Evolutionary conservation across 768 basidiomycete genomes (phyloP).

Genomic region (Agrocybe pediades): DNA sequence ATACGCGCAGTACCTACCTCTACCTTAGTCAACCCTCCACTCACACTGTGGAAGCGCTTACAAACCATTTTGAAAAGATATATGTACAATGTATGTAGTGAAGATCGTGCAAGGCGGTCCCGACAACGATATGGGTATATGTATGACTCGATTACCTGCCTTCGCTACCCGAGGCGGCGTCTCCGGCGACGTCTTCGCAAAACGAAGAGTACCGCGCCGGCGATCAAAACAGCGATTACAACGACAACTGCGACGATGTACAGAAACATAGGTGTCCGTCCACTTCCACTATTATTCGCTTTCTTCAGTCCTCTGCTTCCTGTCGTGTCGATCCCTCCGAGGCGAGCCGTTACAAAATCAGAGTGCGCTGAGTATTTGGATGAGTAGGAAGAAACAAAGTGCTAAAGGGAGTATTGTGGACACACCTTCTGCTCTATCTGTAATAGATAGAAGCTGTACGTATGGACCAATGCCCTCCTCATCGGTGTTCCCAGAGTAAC

Average conservation of each 20-base stretch:
- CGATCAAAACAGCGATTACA: slow-evolving; percentile 11
- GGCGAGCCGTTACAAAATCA: slow-evolving; percentile 36
- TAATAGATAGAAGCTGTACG: slow-evolving; percentile 63
- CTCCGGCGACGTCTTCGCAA: slow-evolving; percentile 13
- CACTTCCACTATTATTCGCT: not conserved
- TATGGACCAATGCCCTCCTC: slow-evolving; percentile 46
- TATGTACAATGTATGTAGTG: no score
- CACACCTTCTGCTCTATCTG: slow-evolving; percentile 44
- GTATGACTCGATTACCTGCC: no score
- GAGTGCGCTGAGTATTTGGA: slow-evolving; percentile 28
- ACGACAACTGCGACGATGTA: slow-evolving; percentile 10
- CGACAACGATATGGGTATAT: no score
- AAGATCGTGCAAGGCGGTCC: no score
- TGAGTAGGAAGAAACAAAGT: not conserved
- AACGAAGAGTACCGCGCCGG: slow-evolving; percentile 10
- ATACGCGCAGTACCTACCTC: no score
- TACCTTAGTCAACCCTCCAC: no score
- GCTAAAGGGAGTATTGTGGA: not conserved
- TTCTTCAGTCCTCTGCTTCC: not conserved
- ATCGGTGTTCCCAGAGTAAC: slow-evolving; percentile 50
- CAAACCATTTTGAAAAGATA: no score
- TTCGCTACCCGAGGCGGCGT: not conserved
- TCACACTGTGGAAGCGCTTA: no score
- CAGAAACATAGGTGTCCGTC: slow-evolving; percentile 1
- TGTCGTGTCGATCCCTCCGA: slow-evolving; percentile 34